phyloP scores from a whole-genome alignment of 352 stramenopile species.

The Peronospora farinosa region DNA sequence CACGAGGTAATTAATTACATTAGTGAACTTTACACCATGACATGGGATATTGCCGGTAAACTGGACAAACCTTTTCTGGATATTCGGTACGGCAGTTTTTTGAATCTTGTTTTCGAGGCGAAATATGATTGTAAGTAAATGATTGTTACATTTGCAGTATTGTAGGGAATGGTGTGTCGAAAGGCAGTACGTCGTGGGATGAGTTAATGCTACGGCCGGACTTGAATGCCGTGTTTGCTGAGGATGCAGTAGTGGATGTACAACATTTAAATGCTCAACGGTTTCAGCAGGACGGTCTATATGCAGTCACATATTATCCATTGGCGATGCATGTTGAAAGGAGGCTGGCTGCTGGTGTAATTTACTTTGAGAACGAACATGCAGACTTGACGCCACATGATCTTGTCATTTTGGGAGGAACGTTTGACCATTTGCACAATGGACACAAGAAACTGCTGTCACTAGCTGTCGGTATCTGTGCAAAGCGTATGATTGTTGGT shows the following conservation, averaged over 20 bases:
- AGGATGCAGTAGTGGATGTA: conserved; percentile 54
- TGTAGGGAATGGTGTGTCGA: conserved; percentile 26
- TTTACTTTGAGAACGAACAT: conserved; percentile 76
- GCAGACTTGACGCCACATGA: conserved; percentile 47
- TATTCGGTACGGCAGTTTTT: conserved; percentile 30
- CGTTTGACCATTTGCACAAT: conserved; percentile 89
- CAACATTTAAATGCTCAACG: conserved; percentile 59
- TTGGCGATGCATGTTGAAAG: conserved; percentile 46
- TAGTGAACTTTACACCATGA: conserved; percentile 67
- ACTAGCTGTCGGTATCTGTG: conserved; percentile 56
- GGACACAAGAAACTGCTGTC: conserved; percentile 88
- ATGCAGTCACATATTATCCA: conserved; percentile 59
- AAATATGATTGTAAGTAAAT: conserved; percentile 1
- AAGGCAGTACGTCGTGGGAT: conserved; percentile 43
- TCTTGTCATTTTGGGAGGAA: conserved; percentile 72
- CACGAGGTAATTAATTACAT: conserved; percentile 70
- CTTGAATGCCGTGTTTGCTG: conserved; percentile 60
- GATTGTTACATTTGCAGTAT: conserved; percentile 25
- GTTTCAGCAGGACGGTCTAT: conserved; percentile 47
- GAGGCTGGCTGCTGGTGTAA: conserved; percentile 41
- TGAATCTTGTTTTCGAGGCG: background rate
- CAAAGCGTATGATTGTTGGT: conserved; percentile 51
- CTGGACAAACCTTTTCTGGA: conserved; percentile 55
- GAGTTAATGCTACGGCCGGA: conserved; percentile 57
- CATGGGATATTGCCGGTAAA: conserved; percentile 61